Evolutionary conservation across 805 yeast genomes (phyloP).

Genomic region (Hanseniaspora pseudoguilliermondii): DNA sequence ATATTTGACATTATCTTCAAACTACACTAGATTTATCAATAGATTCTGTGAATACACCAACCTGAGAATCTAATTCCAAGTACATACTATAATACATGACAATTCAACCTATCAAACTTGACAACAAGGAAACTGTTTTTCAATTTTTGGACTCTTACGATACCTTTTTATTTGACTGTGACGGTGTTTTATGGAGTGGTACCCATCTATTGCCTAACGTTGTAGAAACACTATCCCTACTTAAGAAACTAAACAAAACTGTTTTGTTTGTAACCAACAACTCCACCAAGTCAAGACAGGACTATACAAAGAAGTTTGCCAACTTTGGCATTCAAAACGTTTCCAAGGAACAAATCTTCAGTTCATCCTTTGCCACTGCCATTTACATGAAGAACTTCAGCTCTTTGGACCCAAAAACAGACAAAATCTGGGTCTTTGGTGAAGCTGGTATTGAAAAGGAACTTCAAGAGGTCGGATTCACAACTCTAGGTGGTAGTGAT

Average conservation of each 20-base stretch:
- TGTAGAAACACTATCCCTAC: slow-evolving; percentile 55
- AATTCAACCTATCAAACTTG: slow-evolving; percentile 34
- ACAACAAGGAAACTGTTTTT: slow-evolving; percentile 36
- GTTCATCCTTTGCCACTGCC: slow-evolving; percentile 85
- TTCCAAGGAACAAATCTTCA: slow-evolving; percentile 63
- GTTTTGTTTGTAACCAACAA: slow-evolving; percentile 88
- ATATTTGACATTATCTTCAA: not conserved
- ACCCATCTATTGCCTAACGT: slow-evolving; percentile 65
- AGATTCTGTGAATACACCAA: too few species aligned
- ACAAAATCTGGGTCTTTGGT: slow-evolving; percentile 80
- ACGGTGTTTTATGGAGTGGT: slow-evolving; percentile 94
- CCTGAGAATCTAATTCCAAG: too few species aligned
- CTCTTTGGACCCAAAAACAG: slow-evolving; percentile 53
- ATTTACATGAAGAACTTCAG: slow-evolving; percentile 68
- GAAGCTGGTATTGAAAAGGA: slow-evolving; percentile 79
- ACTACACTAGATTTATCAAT: not conserved
- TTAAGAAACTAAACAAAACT: slow-evolving; percentile 45
- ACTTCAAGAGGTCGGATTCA: slow-evolving; percentile 58
- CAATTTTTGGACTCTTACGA: slow-evolving; percentile 54
- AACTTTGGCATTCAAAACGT: slow-evolving; percentile 34
- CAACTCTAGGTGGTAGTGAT: slow-evolving; percentile 74
- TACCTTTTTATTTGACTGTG: slow-evolving; percentile 89
- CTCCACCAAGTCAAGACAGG: slow-evolving; percentile 75
- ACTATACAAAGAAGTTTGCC: slow-evolving; percentile 63
- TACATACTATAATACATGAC: not conserved